Percentiles rank a stretch among this genome's conserved stretches.
Conservation (phyloP, 2,329 filamentous ascomycete species). For the Colletotrichum caudatum region DNA sequence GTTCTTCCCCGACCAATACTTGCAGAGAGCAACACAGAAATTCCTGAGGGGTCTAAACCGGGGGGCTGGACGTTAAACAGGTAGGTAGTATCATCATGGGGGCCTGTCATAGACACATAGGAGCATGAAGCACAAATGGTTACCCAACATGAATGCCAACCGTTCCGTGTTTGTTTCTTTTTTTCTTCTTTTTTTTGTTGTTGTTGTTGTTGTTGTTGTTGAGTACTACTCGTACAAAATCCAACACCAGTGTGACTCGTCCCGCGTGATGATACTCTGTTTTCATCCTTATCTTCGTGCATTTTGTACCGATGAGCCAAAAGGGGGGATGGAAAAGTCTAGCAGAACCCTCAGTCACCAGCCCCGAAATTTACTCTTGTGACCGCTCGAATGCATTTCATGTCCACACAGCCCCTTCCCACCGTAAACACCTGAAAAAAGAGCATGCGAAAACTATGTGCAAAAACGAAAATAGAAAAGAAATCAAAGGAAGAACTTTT, state of each 20-base stretch:
- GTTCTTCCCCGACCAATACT: neutral
- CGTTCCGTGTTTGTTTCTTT: conserved; percentile 32
- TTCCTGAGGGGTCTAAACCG: neutral
- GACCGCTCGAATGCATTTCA: conserved; percentile 41
- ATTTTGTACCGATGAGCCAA: conserved; percentile 13
- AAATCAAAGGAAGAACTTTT: conserved; percentile 34
- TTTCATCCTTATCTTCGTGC: conserved; percentile 24
- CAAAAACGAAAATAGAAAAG: conserved; percentile 13
- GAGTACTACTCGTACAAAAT: conserved; percentile 34
- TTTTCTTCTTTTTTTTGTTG: neutral
- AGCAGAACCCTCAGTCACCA: conserved; percentile 32
- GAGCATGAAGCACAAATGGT: neutral
- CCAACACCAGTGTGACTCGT: conserved; percentile 13
- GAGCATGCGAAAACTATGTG: conserved; percentile 41
- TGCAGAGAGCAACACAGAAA: neutral
- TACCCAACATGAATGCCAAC: conserved; percentile 21
- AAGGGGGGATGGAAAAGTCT: conserved; percentile 20
- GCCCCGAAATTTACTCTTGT: conserved; percentile 26
- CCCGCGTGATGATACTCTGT: conserved; percentile 10
- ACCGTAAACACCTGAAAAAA: conserved; percentile 7
- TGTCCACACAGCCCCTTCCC: conserved; percentile 10
- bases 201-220: neutral
- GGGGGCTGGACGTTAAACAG: neutral
- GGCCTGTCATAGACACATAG: neutral
- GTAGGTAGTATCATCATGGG: neutral